These are phyloP conservation scores for Pythium rishiriense DNA, from an alignment of 352 stramenopile species.

Conservation along the genomic window DNA sequence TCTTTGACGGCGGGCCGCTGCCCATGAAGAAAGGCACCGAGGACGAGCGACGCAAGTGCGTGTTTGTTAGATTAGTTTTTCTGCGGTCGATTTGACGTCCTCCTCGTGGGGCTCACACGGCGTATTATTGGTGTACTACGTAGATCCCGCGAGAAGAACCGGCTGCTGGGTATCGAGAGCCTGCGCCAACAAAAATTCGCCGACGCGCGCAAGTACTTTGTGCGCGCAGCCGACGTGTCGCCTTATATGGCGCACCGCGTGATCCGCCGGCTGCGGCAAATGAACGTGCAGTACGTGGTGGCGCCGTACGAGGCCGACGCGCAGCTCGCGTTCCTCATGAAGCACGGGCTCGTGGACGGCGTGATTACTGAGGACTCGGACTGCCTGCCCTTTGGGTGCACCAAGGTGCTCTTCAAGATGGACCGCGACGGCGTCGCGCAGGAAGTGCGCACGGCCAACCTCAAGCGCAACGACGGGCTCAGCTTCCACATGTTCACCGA, in stretches of 20 bases:
- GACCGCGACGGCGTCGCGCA: constrained; percentile 38
- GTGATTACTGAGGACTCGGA: constrained; percentile 98
- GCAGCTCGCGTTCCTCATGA: constrained; percentile 93
- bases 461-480: constrained; percentile 83
- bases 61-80: constrained; percentile 5
- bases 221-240: constrained; percentile 72
- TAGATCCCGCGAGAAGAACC: constrained; percentile 72
- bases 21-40: constrained; percentile 89
- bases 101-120: no score
- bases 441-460: constrained; percentile 80
- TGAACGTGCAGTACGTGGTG: constrained; percentile 91
- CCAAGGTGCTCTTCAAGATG: constrained; percentile 93
- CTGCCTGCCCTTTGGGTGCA: constrained; percentile 93
- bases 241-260: constrained; percentile 81
- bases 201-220: constrained; percentile 71
- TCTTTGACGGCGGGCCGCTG: constrained; percentile 92
- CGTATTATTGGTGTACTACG: no score
- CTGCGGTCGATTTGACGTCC: no score
- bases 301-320: constrained; percentile 99
- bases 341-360: constrained; percentile 83
- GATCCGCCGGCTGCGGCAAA: constrained; percentile 36
- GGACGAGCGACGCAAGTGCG: constrained; percentile 63
- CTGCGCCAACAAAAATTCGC: constrained; percentile 55
- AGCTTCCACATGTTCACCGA: constrained; percentile 83
- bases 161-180: constrained; percentile 57